Conservation (phyloP, 73 alveolate genomes). For the Paramecium biaurelia region DNA sequence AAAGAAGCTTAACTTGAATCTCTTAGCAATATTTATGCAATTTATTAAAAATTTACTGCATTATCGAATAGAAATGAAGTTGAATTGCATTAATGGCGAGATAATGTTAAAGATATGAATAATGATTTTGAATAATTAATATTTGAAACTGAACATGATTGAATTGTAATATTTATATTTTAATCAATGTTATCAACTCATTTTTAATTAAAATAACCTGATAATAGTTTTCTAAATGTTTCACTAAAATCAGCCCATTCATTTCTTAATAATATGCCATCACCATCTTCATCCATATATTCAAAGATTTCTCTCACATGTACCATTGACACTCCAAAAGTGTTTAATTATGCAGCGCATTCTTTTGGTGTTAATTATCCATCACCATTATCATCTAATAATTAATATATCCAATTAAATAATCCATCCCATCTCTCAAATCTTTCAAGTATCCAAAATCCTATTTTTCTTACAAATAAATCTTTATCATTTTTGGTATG, state of each 20-base stretch:
- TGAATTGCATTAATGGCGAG: neutral
- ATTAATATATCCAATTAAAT: constrained; percentile 30
- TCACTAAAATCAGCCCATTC: constrained; percentile 45
- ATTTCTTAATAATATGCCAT: neutral
- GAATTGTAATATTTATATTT: neutral
- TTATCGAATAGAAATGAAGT: neutral
- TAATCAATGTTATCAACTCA: neutral
- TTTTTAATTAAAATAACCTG: neutral
- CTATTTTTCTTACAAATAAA: constrained; percentile 35
- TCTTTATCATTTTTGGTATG: constrained; percentile 4
- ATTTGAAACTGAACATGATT: constrained; percentile 54
- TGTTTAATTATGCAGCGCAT: neutral
- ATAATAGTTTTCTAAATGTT: neutral
- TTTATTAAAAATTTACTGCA: neutral
- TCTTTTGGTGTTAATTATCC: constrained; percentile 38
- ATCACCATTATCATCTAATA: constrained; percentile 56
- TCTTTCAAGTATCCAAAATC: constrained; percentile 21
- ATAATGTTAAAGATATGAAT: neutral
- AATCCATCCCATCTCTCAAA: constrained; percentile 51
- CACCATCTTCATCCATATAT: constrained; percentile 50
- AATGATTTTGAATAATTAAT: constrained; percentile 37
- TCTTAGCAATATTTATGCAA: neutral
- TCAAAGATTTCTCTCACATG: constrained; percentile 43
- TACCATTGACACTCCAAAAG: constrained; percentile 12
- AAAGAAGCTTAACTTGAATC: constrained; percentile 28